Evolutionary conservation across 1,139 yeast genomes (phyloP), one percentile per base, ranked within the genome.

Genomic region (Diutina pseudorugosa): DNA sequence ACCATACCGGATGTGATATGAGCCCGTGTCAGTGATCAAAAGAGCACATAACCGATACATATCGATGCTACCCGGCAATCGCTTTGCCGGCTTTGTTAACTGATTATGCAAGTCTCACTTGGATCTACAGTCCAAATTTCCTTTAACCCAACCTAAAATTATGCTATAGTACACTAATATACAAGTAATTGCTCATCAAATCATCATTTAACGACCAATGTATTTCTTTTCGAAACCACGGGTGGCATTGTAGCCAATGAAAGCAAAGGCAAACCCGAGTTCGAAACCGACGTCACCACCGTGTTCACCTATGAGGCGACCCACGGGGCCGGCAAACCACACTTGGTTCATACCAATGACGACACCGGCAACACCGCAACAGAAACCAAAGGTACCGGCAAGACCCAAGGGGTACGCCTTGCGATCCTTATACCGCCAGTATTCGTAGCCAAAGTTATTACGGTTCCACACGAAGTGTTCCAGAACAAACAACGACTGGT

Each of bases 281-380:
- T 87, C 95, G 61, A 87, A 87, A 43, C 96, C 96, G 61, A 90
- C 77, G 66, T 90, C 97, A 59, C 91, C 96, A 62, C 95, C 94
- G 58, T 55, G 72, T 1, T 64, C 72, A 54, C 94, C 95, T 61
- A 87, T 82, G 57, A 67, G 59, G 50, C 61, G 65, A 47, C 82
- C 93, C 59, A 88, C 61, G 51, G 79, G 83, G 58, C 96, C 96
- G 14, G 65, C 65, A 71, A 82, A 91, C 90, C 95, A 90, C 11
- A 77, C 77, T 72, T 89, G 96, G 64, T 76, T 72, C 94, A 90
- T 88, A 58, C 97, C 96, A 45, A 86, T 56, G 18, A 81, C 95
- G 48, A 83, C 88, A 65, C 96, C 96, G 48, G 85, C 90, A 51
- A 79, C 84, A 66, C 96, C 97, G 61, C 83, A 82, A 66, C 84